Conservation (phyloP, 352 stramenopile genomes). For the Globisporangium megalacanthum region DNA sequence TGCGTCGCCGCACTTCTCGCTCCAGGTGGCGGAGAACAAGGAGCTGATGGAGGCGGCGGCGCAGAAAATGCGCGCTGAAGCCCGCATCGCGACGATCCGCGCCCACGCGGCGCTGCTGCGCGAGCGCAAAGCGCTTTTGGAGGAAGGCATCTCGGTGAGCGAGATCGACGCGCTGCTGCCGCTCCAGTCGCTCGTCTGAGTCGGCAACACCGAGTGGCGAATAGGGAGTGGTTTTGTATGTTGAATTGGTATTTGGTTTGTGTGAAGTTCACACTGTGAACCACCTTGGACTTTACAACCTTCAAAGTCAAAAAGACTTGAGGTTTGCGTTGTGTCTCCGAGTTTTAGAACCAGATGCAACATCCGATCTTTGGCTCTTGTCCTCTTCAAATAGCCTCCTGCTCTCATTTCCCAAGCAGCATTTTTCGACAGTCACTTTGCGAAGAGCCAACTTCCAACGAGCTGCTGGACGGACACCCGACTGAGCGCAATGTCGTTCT, state of each 20-base stretch:
- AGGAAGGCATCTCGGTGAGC: constrained; percentile 10
- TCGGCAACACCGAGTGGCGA: too few species aligned
- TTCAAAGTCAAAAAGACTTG: too few species aligned
- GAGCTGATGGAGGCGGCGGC: constrained; percentile 13
- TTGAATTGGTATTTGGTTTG: too few species aligned
- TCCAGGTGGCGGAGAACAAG: constrained; percentile 5
- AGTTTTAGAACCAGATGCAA: too few species aligned
- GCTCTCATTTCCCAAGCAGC: too few species aligned
- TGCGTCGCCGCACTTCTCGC: neutral
- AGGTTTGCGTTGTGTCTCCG: too few species aligned
- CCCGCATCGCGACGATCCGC: constrained; percentile 14
- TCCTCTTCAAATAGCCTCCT: too few species aligned
- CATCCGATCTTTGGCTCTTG: too few species aligned
- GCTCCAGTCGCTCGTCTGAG: constrained; percentile 1
- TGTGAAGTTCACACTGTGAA: too few species aligned
- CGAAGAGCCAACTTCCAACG: neutral
- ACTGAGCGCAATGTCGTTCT: constrained; percentile 44
- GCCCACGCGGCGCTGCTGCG: constrained; percentile 13
- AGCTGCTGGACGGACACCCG: neutral
- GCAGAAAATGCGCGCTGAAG: constrained; percentile 13
- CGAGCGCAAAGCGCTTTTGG: constrained; percentile 16
- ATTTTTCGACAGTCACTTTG: too few species aligned
- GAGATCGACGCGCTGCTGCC: constrained; percentile 19
- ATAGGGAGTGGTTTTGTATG: too few species aligned
- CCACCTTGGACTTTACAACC: too few species aligned